Conservation (phyloP, 2,329 filamentous ascomycete species). For the Cercospora zeae-maydis region DNA sequence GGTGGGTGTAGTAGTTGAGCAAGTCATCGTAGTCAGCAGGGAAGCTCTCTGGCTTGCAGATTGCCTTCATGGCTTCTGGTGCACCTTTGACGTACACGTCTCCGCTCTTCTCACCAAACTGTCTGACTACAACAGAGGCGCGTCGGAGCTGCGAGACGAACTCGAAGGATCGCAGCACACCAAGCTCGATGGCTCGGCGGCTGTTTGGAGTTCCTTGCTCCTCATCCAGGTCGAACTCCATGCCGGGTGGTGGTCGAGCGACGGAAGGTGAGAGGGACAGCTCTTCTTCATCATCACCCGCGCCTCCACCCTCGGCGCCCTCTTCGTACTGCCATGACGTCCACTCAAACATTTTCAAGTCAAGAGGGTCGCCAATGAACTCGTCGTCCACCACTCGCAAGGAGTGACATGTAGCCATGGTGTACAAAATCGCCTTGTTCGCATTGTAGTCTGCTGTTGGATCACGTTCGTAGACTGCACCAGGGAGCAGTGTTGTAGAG, state of each 20-base stretch:
- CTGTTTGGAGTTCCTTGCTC: slow-evolving; percentile 41
- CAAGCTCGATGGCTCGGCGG: slow-evolving; percentile 69
- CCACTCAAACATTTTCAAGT: slow-evolving; percentile 98
- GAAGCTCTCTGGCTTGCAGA: slow-evolving; percentile 79
- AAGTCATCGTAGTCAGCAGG: slow-evolving; percentile 87
- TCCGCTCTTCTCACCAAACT: slow-evolving; percentile 78
- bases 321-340: slow-evolving; percentile 92
- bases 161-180: slow-evolving; percentile 87
- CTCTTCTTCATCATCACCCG: slow-evolving; percentile 69
- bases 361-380: slow-evolving; percentile 86
- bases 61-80: slow-evolving; percentile 92
- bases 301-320: slow-evolving; percentile 63
- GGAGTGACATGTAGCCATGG: slow-evolving; percentile 97
- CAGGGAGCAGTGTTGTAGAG: slow-evolving; percentile 56
- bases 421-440: slow-evolving; percentile 73
- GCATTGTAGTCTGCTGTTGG: slow-evolving; percentile 58
- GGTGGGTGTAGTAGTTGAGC: slow-evolving; percentile 85
- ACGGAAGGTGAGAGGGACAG: slow-evolving; percentile 79
- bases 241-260: slow-evolving; percentile 69
- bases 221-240: slow-evolving; percentile 57
- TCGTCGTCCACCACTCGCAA: slow-evolving; percentile 82
- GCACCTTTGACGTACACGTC: slow-evolving; percentile 95
- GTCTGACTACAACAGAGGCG: slow-evolving; percentile 86
- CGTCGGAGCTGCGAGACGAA: slow-evolving; percentile 90
- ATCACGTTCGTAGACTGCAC: slow-evolving; percentile 54